A percentile compares a stretch with the other conserved stretches of the same genome.
These are phyloP conservation scores for Beta corolliflora DNA, from an alignment of 179 eudicot species.

Conservation along the genomic window DNA sequence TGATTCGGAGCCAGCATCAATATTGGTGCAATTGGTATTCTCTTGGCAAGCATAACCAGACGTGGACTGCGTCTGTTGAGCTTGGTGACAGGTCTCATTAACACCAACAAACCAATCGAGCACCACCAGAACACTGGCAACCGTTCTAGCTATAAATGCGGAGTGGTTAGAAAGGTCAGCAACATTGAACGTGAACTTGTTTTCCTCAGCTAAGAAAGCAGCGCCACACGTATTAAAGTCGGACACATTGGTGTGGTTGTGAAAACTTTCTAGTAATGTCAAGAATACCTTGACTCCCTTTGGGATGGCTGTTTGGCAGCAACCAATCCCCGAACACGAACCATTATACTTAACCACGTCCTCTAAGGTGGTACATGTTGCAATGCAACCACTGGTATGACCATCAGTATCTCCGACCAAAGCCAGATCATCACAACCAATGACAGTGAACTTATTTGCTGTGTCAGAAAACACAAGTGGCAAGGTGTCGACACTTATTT, in stretches of 20 bases:
- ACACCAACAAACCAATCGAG: slow-evolving; percentile 50
- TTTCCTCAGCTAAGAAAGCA: slow-evolving; percentile 29
- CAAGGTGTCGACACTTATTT: not conserved
- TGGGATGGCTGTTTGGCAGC: slow-evolving; percentile 34
- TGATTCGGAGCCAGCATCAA: not conserved
- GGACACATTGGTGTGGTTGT: slow-evolving; percentile 19
- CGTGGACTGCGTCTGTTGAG: not conserved
- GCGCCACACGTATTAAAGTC: slow-evolving; percentile 7
- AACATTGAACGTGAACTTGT: slow-evolving; percentile 26
- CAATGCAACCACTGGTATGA: slow-evolving; percentile 15
- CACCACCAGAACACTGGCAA: slow-evolving; percentile 26
- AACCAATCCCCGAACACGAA: slow-evolving; percentile 14
- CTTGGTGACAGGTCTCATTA: slow-evolving; percentile 31
- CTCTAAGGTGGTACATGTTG: not conserved
- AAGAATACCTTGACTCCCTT: slow-evolving; percentile 26
- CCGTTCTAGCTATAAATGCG: not conserved
- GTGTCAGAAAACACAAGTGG: slow-evolving; percentile 42
- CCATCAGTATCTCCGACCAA: not conserved
- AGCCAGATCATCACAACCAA: slow-evolving; percentile 54
- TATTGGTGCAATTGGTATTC: not conserved
- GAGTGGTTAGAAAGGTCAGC: slow-evolving; percentile 15
- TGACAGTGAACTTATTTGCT: slow-evolving; percentile 39
- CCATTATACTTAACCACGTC: slow-evolving; percentile 7
- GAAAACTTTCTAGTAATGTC: accelerated
- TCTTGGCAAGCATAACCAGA: not conserved